Percentiles rank a stretch among this genome's conserved stretches.
phyloP scores from a whole-genome alignment of 805 yeast species.

The Blastobotrys chiropterorum region DNA sequence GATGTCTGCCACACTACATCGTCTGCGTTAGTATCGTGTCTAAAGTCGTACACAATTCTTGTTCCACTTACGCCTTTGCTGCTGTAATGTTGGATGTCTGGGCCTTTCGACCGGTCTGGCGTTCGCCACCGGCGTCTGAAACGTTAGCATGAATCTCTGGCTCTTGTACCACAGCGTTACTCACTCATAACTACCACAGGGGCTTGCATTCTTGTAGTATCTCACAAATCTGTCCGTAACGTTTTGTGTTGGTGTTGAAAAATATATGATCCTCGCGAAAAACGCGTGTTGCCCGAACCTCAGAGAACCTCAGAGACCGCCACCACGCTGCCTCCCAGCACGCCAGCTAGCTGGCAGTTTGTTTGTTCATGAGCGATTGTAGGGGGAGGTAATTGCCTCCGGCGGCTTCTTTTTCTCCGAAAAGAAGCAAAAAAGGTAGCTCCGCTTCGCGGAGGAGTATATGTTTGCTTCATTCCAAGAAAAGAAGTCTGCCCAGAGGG shows the following conservation, averaged over 20 bases:
- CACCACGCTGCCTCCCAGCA: too few species aligned
- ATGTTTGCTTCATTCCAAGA: too few species aligned
- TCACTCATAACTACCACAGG: slow-evolving; percentile 14
- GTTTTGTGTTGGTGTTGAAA: not conserved
- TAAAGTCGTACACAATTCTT: not conserved
- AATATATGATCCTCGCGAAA: not conserved
- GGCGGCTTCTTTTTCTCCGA: too few species aligned
- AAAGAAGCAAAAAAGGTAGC: too few species aligned
- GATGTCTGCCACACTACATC: slow-evolving; percentile 72
- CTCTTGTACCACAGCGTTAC: not conserved
- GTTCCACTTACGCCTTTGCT: slow-evolving; percentile 67
- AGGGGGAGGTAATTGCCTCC: too few species aligned
- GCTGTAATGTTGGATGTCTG: slow-evolving; percentile 96
- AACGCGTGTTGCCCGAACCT: not conserved
- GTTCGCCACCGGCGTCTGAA: slow-evolving; percentile 69
- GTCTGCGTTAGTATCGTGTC: not conserved
- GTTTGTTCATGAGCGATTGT: too few species aligned
- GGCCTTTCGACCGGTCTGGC: slow-evolving; percentile 96
- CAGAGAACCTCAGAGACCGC: not conserved
- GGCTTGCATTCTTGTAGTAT: slow-evolving; percentile 15
- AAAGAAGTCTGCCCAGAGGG: too few species aligned
- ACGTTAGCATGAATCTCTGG: not conserved
- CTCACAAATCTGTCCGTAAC: not conserved
- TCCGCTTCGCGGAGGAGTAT: too few species aligned
- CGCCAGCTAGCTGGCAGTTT: too few species aligned